Evolutionary conservation across 306 rosid genomes (phyloP), one percentile per base, ranked within the genome.

Genomic region (Dryas alaskensis): DNA sequence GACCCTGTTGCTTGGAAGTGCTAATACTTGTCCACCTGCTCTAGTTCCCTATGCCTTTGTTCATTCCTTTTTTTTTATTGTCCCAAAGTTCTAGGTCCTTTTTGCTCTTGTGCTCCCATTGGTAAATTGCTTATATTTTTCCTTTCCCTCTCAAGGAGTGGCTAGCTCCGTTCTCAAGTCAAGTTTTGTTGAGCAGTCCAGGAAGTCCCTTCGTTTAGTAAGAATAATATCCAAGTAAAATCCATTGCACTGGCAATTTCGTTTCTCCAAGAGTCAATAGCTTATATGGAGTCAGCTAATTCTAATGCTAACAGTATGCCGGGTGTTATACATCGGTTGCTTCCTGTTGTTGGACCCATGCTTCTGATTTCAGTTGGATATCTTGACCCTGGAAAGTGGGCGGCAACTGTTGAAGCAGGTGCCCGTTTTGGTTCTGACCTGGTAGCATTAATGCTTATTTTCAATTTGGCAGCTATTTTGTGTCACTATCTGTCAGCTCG

Each of bases 371-470:
- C 98, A 7, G 54, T 87, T 72, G 94, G 91, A 83, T 93, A 93
- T 87, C 80, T 91, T 86, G 97, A 93, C 81, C 98, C 98, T 79
- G 98, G 97, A 74, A 93, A 93, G 88, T 93, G 96, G 98, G 89
- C 85, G 1, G 97, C 96, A 10, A 83, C 76, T 57, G 86, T 88
- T 75, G 98, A 93, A 80, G 94, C 92, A 62, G 97, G 98, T 83
- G 88, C 98, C 5, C 87, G 84, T 61, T 89, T 89, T 85, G 98
- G 92, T 76, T 85, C 81, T 78, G 97, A 93, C 79, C 83, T 89
- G 75, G 79, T 80, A 73, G 87, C 78, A 4, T 70, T 91, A 68
- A 83, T 84, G 83, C 87, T 93, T 61, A 72, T 88, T 73, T 91
- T 89, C 84, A 93, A 91, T 79, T 82, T 91, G 67, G 96, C 92